Evolutionary conservation across 257 asterid genomes (phyloP).

Genomic region (Fraxinus cuspidata): DNA sequence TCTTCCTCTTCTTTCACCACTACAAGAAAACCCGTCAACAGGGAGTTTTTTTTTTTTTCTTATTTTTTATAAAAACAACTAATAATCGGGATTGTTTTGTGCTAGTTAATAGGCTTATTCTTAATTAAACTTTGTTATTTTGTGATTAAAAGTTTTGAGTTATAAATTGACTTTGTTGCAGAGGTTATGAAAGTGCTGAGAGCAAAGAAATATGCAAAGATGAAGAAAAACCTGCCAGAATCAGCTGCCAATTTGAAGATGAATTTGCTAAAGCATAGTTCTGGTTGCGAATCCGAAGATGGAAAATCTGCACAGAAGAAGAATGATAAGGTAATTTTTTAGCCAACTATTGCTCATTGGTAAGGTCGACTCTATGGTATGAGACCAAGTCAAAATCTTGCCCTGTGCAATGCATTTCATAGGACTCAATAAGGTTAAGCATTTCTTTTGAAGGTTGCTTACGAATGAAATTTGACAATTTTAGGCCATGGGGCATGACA

Average conservation of each 20-base stretch:
- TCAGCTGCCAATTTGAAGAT: too few relatives aligned
- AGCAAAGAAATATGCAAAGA: conserved; percentile 55
- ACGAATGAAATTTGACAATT: background rate
- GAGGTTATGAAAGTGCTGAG: conserved; percentile 58
- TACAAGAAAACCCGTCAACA: too few relatives aligned
- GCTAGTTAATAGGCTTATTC: background rate
- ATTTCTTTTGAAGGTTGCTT: too few relatives aligned
- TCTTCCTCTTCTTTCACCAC: background rate
- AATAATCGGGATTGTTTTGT: background rate
- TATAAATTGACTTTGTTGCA: conserved; percentile 17
- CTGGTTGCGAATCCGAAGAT: conserved; percentile 13
- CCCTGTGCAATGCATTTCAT: too few relatives aligned
- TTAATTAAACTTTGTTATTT: background rate
- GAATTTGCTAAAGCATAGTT: conserved; percentile 4
- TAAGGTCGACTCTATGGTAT: too few relatives aligned
- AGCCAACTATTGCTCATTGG: background rate
- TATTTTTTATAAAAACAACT: too few relatives aligned
- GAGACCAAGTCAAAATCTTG: background rate
- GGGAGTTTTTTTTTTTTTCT: too few relatives aligned
- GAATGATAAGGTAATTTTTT: conserved; percentile 14
- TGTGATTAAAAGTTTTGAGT: background rate
- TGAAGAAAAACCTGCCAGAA: conserved; percentile 35
- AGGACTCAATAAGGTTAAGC: too few relatives aligned
- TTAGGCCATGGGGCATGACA: conserved; percentile 34
- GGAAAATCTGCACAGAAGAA: conserved; percentile 7